Evolutionary conservation across 805 yeast genomes (phyloP), one percentile per base, ranked within the genome.

Genomic region (Ogataea ramenticola): DNA sequence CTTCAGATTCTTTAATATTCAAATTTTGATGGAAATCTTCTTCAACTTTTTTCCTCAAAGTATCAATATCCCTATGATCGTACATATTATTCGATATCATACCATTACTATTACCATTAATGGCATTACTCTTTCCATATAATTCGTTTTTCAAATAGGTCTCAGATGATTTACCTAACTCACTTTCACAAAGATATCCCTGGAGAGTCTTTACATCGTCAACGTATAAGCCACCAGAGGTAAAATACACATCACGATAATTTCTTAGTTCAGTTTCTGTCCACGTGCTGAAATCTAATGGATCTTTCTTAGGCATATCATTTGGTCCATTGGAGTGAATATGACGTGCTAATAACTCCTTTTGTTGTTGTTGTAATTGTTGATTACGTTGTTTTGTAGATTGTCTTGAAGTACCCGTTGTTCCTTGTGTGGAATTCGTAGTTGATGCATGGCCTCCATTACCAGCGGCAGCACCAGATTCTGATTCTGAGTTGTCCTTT

Each of bases 1-100:
- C 79, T 54, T 91, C 98, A 46, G 82, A 79, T 57, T 91, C 99
- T 53, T 86, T 80, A 3, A 80, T 79, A 12, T 75, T 72, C 22
- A 68, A 47, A 42, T 57, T 61, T 31, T 60, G 68, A 49, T 72
- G 54, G 53, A 90, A 87, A 61, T 91, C 97, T 44, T 73, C 58
- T 40, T 62, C 64, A 9, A 60, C 64, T 20, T 51, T 57, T 31
- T 46, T 45, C 22, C 60, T 49, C 24, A 62, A 45, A 38, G 56
- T 62, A 37, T 60, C 57, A 30, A 46, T 42, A 11, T 55, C 57
- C 34, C 66, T 49, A 43, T 58, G 60, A 14, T 62, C 66, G 43
- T 61, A 60, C 14, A 58, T 33, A 3, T 20, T 9, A 15, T 30
- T 27, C 4, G 40, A 27, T 9, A 16, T 14, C 22, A 19, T 30